Conservation (phyloP, 768 basidiomycete species). For the Leccinum incarnatum region DNA sequence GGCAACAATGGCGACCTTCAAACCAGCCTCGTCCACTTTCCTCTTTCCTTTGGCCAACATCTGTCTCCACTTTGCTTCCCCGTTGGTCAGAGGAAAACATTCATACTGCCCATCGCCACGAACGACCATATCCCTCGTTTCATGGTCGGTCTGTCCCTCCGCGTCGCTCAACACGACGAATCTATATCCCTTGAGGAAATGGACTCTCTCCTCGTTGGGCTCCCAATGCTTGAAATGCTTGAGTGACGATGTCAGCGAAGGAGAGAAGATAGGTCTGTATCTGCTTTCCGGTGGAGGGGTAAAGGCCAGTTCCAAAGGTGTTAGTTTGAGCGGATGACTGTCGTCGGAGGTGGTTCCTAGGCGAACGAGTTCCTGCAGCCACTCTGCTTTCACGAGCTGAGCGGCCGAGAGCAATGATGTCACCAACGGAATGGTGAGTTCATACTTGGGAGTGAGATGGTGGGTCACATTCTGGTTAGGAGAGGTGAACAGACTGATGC, state of each 20-base stretch:
- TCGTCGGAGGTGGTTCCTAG: slow-evolving; percentile 41
- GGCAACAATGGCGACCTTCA: slow-evolving; percentile 51
- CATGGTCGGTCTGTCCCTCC: slow-evolving; percentile 44
- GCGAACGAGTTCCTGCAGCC: slow-evolving; percentile 61
- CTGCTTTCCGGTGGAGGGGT: slow-evolving; percentile 49
- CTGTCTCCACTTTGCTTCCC: slow-evolving; percentile 49
- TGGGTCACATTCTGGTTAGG: slow-evolving; percentile 54
- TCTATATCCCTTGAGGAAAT: slow-evolving; percentile 49
- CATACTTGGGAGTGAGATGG: slow-evolving; percentile 54
- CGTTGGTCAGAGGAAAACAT: slow-evolving; percentile 51
- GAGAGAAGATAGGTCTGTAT: slow-evolving; percentile 57
- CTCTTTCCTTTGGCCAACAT: slow-evolving; percentile 50
- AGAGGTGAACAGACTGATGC: slow-evolving; percentile 52
- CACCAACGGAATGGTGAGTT: slow-evolving; percentile 48
- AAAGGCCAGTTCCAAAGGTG: slow-evolving; percentile 51
- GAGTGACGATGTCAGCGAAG: slow-evolving; percentile 44
- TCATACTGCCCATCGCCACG: slow-evolving; percentile 63
- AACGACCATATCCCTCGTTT: slow-evolving; percentile 52
- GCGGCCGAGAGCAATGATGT: slow-evolving; percentile 58
- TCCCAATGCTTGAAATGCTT: slow-evolving; percentile 62
- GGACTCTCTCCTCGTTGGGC: slow-evolving; percentile 59
- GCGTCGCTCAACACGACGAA: slow-evolving; percentile 64
- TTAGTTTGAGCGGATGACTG: slow-evolving; percentile 31
- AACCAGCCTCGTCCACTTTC: slow-evolving; percentile 42
- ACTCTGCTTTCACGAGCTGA: slow-evolving; percentile 62